Evolutionary conservation across 441 rosid genomes (phyloP), one percentile per base, ranked within the genome.

Genomic region (Iberis amara): DNA sequence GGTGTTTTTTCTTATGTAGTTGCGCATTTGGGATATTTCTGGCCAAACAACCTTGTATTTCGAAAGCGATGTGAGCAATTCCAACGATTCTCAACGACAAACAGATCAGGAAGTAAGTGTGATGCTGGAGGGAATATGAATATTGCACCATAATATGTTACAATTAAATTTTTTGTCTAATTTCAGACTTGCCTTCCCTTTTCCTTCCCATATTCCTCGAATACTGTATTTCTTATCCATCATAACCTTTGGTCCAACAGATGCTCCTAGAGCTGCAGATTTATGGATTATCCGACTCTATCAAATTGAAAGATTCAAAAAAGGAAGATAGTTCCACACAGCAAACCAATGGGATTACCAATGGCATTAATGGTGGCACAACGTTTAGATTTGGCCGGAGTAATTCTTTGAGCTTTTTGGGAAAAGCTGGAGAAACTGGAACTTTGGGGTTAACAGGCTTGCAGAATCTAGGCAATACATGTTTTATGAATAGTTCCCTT

Each of bases 391-490:
- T 66, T 63, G 48, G 62, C 14, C 68, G 68, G 12, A 67, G 71
- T 56, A 61, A 33, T 62, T 68, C 71, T 45, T 72, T 65, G 62
- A 65, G 67, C 42, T 50, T 65, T 65, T 61, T 64, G 59, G 77
- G 69, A 66, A 79, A 68, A 68, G 68, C 82, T 11, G 79, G 79
- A 58, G 92, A 84, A 73, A 81, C 78, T 53, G 92, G 92, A 57
- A 79, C 78, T 59, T 66, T 84, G 69, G 92, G 92, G 59, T 50
- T 84, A 70, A 73, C 86, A 35, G 92, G 88, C 65, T 71, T 84
- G 71, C 92, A 84, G 69, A 84, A 84, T 72, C 82, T 84, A 44
- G 92, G 88, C 60, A 84, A 84, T 66, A 84, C 92, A 51, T 84
- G 92, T 66, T 84, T 84, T 68, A 79, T 84, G 92, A 84, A 84